Conservation (phyloP, 345 rosid species). For the Eucalyptus urophylla region DNA sequence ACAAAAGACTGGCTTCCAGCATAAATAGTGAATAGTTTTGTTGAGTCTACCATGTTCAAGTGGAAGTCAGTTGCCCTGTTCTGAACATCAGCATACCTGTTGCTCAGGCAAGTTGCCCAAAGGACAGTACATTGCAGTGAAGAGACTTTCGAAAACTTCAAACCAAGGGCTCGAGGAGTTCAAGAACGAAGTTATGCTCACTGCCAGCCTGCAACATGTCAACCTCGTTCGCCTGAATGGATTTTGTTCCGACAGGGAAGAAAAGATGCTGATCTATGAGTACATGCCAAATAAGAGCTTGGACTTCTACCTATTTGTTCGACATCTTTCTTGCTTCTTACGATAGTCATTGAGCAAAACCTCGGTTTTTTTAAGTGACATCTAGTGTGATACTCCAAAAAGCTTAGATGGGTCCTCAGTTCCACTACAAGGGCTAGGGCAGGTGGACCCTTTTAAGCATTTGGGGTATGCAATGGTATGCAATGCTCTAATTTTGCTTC, state of each 20-base stretch:
- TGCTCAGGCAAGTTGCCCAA: conserved; percentile 2
- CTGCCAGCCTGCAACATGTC: conserved; percentile 26
- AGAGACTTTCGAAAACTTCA: conserved; percentile 22
- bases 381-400: not conserved
- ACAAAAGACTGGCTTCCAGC: not conserved
- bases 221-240: conserved; percentile 15
- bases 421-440: not conserved
- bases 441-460: not conserved
- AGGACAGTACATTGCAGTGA: conserved; percentile 27
- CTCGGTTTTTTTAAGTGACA: not conserved
- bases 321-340: not conserved
- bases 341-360: not conserved
- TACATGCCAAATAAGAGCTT: conserved; percentile 20
- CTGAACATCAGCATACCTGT: not conserved
- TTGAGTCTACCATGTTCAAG: not conserved
- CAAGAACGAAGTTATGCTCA: conserved; percentile 17
- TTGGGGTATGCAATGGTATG: not conserved
- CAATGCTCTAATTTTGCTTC: too few species aligned
- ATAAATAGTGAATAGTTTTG: too few species aligned
- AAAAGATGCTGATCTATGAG: conserved; percentile 29
- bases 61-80: not conserved
- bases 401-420: not conserved
- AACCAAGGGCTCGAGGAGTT: conserved; percentile 23
- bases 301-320: conserved; percentile 13
- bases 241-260: conserved; percentile 13